Evolutionary conservation across 2,329 filamentous ascomycete genomes (phyloP).

Genomic region (Colletotrichum eremochloae): DNA sequence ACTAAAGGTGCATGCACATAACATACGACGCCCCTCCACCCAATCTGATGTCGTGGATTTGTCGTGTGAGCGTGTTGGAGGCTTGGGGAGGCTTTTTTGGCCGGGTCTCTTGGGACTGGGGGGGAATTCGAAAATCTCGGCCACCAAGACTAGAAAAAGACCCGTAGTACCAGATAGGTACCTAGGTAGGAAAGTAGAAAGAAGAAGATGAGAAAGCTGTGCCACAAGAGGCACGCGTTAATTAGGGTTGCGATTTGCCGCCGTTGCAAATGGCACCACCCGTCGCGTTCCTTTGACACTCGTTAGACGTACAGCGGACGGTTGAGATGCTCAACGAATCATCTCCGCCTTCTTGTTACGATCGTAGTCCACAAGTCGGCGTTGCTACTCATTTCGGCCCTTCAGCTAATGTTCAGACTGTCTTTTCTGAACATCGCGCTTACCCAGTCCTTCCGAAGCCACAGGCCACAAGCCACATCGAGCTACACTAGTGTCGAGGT

Average conservation of each 20-base stretch:
- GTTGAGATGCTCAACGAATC: neutral
- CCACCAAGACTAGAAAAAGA: neutral
- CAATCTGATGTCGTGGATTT: conserved; percentile 35
- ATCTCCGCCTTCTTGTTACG: neutral
- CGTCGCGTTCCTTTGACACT: conserved; percentile 16
- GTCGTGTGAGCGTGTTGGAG: conserved; percentile 38
- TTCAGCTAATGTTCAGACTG: neutral
- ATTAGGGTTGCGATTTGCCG: conserved; percentile 33
- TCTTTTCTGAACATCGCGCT: conserved; percentile 23
- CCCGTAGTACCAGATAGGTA: no score
- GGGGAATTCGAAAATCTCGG: conserved; percentile 6
- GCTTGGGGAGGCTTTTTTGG: conserved; percentile 26
- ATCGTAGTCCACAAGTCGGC: conserved; percentile 3
- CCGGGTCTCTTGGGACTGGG: conserved; percentile 1
- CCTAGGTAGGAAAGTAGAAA: neutral
- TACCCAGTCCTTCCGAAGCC: conserved; percentile 18
- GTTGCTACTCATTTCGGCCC: conserved; percentile 10
- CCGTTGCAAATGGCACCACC: conserved; percentile 29
- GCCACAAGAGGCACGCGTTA: conserved; percentile 25
- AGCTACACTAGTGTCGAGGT: neutral
- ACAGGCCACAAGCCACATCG: conserved; percentile 3
- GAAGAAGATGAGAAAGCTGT: neutral
- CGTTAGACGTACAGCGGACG: conserved; percentile 6
- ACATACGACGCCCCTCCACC: conserved; percentile 29
- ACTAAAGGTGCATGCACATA: conserved; percentile 37